These are phyloP conservation scores for Raffaelea ambrosiae DNA, from an alignment of 2,329 filamentous ascomycete species.

Conservation along the genomic window DNA sequence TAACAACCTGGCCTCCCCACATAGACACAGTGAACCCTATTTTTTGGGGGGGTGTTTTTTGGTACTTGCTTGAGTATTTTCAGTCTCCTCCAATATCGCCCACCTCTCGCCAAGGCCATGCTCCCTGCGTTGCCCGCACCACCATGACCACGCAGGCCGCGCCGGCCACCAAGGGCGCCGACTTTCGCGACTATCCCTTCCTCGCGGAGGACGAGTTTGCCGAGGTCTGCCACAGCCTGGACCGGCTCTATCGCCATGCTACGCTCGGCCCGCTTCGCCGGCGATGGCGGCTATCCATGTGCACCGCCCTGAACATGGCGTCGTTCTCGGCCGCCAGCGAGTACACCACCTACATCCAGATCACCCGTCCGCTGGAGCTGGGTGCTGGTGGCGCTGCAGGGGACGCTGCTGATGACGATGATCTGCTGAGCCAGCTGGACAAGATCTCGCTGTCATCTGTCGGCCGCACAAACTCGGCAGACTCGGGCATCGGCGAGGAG, in stretches of 20 bases:
- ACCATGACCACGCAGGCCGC: background rate
- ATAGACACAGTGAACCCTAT: too few relatives aligned
- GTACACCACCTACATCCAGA: slow-evolving; percentile 46
- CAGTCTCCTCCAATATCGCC: too few relatives aligned
- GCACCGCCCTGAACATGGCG: slow-evolving; percentile 38
- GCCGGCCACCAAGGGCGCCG: slow-evolving; percentile 12
- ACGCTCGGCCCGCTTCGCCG: slow-evolving; percentile 45
- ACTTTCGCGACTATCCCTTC: slow-evolving; percentile 50
- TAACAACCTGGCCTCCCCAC: too few relatives aligned
- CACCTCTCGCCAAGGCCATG: too few relatives aligned
- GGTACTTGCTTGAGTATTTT: too few relatives aligned
- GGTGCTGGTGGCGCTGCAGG: background rate
- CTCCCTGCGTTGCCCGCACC: too few relatives aligned
- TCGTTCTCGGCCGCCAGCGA: slow-evolving; percentile 24
- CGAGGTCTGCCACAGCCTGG: slow-evolving; percentile 54
- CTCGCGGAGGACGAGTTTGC: slow-evolving; percentile 55
- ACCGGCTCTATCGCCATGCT: slow-evolving; percentile 49
- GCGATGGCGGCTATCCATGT: slow-evolving; percentile 46
- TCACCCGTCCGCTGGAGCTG: slow-evolving; percentile 41
- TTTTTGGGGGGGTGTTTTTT: too few relatives aligned
- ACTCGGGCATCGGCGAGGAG: slow-evolving; percentile 14
- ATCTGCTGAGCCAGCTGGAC: slow-evolving; percentile 37
- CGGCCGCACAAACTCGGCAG: slow-evolving; percentile 4
- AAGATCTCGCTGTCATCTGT: slow-evolving; percentile 31
- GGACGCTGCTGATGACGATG: slow-evolving; percentile 27